A percentile compares a stretch with the other conserved stretches of the same genome.
Evolutionary conservation across 2,329 filamentous ascomycete genomes (phyloP).

Genomic region (Sporothrix pallida): DNA sequence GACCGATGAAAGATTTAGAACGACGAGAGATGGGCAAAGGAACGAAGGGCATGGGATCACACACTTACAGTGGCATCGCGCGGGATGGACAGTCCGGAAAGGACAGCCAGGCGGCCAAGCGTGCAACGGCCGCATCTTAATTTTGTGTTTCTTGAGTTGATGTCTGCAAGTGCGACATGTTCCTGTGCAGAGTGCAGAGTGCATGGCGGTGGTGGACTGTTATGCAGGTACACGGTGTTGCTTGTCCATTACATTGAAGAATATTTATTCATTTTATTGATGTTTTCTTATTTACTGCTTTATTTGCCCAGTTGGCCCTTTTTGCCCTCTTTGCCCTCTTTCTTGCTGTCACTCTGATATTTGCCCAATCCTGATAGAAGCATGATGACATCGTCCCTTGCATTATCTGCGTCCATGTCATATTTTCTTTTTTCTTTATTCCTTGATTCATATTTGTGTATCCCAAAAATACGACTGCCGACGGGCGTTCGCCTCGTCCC

Average conservation of each 20-base stretch:
- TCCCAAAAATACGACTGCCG: conserved; percentile 7
- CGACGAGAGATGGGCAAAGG: not conserved
- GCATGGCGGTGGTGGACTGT: not conserved
- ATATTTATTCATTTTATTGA: not conserved
- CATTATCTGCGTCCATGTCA: not conserved
- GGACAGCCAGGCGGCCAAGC: not conserved
- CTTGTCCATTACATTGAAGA: not conserved
- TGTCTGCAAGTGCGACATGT: conserved; percentile 6
- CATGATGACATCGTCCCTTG: not conserved
- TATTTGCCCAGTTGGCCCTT: not conserved
- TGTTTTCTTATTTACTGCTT: not conserved
- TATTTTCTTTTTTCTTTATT: not conserved
- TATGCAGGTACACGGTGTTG: conserved; percentile 25
- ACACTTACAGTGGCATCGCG: not conserved
- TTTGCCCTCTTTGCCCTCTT: not conserved
- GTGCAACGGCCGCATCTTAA: not conserved
- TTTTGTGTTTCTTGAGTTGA: not conserved
- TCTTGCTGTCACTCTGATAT: not conserved
- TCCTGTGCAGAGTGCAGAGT: not conserved
- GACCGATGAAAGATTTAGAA: not conserved
- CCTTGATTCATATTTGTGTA: not conserved
- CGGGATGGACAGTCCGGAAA: not conserved
- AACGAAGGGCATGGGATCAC: not conserved
- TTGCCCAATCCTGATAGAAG: not conserved
- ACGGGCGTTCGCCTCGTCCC: conserved; percentile 15